phyloP scores from a whole-genome alignment of 2,329 filamentous ascomycete genomes.

The Fusarium pseudoanthophilum region DNA sequence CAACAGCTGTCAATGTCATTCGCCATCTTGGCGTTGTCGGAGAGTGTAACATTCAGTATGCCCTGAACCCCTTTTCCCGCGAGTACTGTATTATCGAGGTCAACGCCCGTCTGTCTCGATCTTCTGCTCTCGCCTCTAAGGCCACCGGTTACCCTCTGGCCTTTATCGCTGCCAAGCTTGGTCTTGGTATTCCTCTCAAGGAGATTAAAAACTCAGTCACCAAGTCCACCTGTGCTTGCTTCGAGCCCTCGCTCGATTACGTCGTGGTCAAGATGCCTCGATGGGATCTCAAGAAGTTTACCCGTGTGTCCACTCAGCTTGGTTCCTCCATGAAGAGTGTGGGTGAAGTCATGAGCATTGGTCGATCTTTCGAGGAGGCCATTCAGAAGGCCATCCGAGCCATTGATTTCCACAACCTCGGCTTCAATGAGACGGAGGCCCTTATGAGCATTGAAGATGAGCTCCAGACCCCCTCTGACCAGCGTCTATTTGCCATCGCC shows the following conservation, averaged over 20 bases:
- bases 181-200: constrained; percentile 92
- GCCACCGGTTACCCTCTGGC: constrained; percentile 96
- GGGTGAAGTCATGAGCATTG: constrained; percentile 98
- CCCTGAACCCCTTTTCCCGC: constrained; percentile 90
- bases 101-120: constrained; percentile 94
- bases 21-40: constrained; percentile 96
- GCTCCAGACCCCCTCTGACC: constrained; percentile 95
- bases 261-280: constrained; percentile 98
- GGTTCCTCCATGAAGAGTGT: constrained; percentile 99
- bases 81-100: constrained; percentile 99
- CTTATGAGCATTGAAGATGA: constrained; percentile 97
- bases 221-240: constrained; percentile 95
- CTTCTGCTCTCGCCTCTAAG: constrained; percentile 95
- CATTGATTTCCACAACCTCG: constrained; percentile 94
- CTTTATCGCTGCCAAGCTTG: constrained; percentile 96
- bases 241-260: constrained; percentile 98
- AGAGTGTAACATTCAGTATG: constrained; percentile 99
- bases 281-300: constrained; percentile 99
- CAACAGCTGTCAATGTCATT: constrained; percentile 96
- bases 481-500: constrained; percentile 95
- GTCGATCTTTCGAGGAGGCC: constrained; percentile 95
- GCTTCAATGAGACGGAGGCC: constrained; percentile 90
- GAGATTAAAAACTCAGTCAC: constrained; percentile 97
- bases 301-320: constrained; percentile 92
- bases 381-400: constrained; percentile 98